Conservation (phyloP, 768 basidiomycete genomes). For the Termitomyces titanicus region DNA sequence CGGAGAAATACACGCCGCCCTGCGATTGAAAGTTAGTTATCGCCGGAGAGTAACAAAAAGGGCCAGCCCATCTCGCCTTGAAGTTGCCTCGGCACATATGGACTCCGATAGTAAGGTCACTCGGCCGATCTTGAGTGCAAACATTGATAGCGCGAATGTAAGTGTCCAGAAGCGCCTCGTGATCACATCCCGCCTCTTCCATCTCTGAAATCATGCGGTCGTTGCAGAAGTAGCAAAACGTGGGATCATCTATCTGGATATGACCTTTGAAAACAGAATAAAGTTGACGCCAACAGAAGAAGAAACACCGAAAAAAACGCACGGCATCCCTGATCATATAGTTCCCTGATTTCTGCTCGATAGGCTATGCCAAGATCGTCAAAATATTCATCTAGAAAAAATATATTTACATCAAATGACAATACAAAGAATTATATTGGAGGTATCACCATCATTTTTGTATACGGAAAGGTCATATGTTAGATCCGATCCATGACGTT, state of each 20-base stretch:
- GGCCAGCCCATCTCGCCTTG: constrained; percentile 31
- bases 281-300: not conserved
- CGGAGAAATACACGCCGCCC: constrained; percentile 51
- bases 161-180: constrained; percentile 59
- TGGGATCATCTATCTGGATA: constrained; percentile 52
- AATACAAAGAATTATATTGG: not conserved
- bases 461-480: constrained; percentile 61
- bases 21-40: constrained; percentile 6
- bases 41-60: constrained; percentile 11
- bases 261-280: constrained; percentile 28
- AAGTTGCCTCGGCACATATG: constrained; percentile 61
- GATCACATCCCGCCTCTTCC: constrained; percentile 57
- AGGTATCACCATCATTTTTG: constrained; percentile 46
- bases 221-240: constrained; percentile 64
- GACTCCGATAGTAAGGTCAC: constrained; percentile 50
- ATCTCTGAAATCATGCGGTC: constrained; percentile 51
- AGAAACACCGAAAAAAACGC: constrained; percentile 17
- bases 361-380: constrained; percentile 44
- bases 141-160: constrained; percentile 66
- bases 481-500: constrained; percentile 56
- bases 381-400: constrained; percentile 43
- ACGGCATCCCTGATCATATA: constrained; percentile 49
- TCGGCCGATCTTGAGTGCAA: constrained; percentile 48
- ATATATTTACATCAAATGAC: not conserved
- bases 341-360: constrained; percentile 44